phyloP scores from a whole-genome alignment of 768 basidiomycete species.

The Mycena sanguinolenta region DNA sequence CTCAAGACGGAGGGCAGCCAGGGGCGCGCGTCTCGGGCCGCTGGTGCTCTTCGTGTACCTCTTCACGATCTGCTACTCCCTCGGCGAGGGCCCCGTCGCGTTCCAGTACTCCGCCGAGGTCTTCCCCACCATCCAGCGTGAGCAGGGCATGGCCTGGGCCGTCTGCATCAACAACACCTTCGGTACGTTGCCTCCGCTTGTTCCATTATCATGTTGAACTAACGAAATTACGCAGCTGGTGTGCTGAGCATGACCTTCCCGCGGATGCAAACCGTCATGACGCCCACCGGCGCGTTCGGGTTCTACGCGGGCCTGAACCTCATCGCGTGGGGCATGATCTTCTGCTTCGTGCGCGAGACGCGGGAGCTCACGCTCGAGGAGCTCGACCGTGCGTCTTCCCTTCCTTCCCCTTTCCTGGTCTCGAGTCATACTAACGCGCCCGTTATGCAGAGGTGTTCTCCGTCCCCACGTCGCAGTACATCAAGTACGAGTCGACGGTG shows the following conservation, averaged over 20 bases:
- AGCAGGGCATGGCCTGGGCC: constrained; percentile 49
- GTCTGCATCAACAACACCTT: constrained; percentile 36
- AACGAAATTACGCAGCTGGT: constrained; percentile 36
- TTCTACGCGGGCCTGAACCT: constrained; percentile 66
- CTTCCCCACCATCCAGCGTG: constrained; percentile 34
- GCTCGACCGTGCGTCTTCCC: constrained; percentile 27
- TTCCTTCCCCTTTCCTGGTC: neutral
- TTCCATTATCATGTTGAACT: too few relatives aligned
- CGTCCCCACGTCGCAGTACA: constrained; percentile 41
- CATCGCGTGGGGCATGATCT: constrained; percentile 63
- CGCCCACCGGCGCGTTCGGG: constrained; percentile 31
- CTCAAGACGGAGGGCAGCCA: constrained; percentile 38
- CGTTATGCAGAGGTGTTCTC: constrained; percentile 36
- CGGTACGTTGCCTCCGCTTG: neutral
- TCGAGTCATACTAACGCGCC: neutral
- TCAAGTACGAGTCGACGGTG: constrained; percentile 40
- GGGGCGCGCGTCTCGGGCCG: constrained; percentile 11
- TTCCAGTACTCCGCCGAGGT: constrained; percentile 60
- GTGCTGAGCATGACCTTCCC: constrained; percentile 45
- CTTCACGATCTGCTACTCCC: constrained; percentile 40
- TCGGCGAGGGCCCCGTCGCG: constrained; percentile 52
- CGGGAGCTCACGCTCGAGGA: constrained; percentile 48
- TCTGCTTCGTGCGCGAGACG: constrained; percentile 71
- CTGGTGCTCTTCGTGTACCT: constrained; percentile 41
- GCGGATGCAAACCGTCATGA: constrained; percentile 44